Conservation (phyloP, 2,329 filamentous ascomycete species). For the Exserohilum rostratum region DNA sequence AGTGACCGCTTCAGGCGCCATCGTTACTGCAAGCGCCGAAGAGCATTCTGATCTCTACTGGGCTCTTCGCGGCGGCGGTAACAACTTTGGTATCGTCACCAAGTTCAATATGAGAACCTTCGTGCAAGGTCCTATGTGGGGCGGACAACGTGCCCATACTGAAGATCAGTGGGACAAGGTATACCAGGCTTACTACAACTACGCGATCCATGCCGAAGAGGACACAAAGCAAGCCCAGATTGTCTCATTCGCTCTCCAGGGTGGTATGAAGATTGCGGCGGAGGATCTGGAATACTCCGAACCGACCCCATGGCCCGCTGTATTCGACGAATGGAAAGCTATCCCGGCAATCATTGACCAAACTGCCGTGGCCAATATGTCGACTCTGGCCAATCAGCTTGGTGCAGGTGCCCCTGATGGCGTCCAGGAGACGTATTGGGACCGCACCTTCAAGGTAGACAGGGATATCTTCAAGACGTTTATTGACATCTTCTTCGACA, state of each 20-base stretch:
- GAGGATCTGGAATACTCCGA: conserved; percentile 34
- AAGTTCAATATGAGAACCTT: conserved; percentile 31
- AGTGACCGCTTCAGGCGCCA: conserved; percentile 26
- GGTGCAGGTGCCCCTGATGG: conserved; percentile 20
- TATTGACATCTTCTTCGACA: conserved; percentile 30
- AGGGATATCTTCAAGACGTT: conserved; percentile 23
- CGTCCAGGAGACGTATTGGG: conserved; percentile 37
- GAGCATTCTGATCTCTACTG: conserved; percentile 49
- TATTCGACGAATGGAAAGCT: conserved; percentile 35
- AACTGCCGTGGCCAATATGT: conserved; percentile 30
- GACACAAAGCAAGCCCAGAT: conserved; percentile 28
- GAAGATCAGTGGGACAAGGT: conserved; percentile 27
- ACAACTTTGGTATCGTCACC: conserved; percentile 46
- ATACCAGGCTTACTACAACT: conserved; percentile 24
- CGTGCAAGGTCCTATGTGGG: conserved; percentile 38
- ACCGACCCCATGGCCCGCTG: conserved; percentile 26
- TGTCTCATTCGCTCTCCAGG: conserved; percentile 27
- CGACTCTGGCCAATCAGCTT: conserved; percentile 28
- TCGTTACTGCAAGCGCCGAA: conserved; percentile 20
- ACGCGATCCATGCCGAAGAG: conserved; percentile 20
- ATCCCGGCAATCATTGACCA: conserved; percentile 34
- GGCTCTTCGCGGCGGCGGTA: conserved; percentile 45
- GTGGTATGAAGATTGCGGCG: conserved; percentile 22
- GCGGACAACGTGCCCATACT: conserved; percentile 23
- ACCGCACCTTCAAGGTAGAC: conserved; percentile 34